Evolutionary conservation across 2,329 filamentous ascomycete species (phyloP).

Genomic region (Neophaeococcomyces aloes): DNA sequence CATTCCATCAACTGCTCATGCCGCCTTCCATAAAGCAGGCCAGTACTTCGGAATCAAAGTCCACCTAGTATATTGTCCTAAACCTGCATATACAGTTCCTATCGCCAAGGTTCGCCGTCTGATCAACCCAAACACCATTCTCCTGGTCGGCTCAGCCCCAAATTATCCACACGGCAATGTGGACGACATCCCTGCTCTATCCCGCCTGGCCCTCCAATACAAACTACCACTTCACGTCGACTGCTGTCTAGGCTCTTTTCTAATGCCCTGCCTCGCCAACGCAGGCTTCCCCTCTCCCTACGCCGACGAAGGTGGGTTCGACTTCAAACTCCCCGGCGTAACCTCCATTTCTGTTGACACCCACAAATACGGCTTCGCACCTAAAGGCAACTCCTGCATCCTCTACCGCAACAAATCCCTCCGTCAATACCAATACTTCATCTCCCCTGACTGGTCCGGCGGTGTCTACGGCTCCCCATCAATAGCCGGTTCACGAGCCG

Average conservation of each 20-base stretch:
- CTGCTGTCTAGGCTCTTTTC: conserved; percentile 92
- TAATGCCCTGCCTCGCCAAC: conserved; percentile 81
- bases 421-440: conserved; percentile 89
- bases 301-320: conserved; percentile 67
- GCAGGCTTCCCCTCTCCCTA: conserved; percentile 62
- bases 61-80: conserved; percentile 77
- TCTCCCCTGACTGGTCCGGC: conserved; percentile 87
- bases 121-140: conserved; percentile 85
- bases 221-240: conserved; percentile 88
- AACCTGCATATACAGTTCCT: conserved; percentile 75
- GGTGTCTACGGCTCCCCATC: conserved; percentile 92
- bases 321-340: conserved; percentile 88
- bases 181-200: conserved; percentile 80
- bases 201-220: conserved; percentile 66
- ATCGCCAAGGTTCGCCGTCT: conserved; percentile 66
- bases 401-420: conserved; percentile 74
- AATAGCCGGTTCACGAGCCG: conserved; percentile 82
- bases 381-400: conserved; percentile 90
- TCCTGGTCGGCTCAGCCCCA: conserved; percentile 87
- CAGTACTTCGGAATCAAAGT: conserved; percentile 96
- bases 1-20: conserved; percentile 85
- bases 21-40: conserved; percentile 89
- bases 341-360: conserved; percentile 95
- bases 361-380: conserved; percentile 97
- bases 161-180: conserved; percentile 99